These are phyloP conservation scores for Phytophthora fragariaefolia DNA, from an alignment of 352 stramenopile genomes.

Conservation along the genomic window DNA sequence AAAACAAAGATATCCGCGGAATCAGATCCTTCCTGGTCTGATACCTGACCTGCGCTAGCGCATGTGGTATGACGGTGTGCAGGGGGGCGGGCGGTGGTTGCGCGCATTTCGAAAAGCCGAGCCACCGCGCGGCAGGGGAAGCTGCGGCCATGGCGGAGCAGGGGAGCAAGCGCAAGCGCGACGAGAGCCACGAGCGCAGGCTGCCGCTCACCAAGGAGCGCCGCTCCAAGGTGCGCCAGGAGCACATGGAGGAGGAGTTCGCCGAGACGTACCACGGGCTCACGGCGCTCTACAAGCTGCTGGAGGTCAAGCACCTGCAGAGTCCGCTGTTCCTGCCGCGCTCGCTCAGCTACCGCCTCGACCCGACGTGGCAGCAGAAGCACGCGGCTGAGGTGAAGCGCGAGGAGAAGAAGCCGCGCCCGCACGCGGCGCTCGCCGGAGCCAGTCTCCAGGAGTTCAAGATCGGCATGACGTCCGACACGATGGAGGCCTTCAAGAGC, in stretches of 20 bases:
- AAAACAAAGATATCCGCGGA: slow-evolving; percentile 6
- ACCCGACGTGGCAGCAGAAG: slow-evolving; percentile 36
- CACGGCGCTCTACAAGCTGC: slow-evolving; percentile 85
- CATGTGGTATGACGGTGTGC: slow-evolving; percentile 10
- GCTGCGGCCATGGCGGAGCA: slow-evolving; percentile 30
- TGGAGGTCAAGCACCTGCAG: slow-evolving; percentile 77
- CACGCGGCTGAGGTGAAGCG: slow-evolving; percentile 18
- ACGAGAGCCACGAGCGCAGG: slow-evolving; percentile 55
- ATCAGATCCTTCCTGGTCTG: slow-evolving; percentile 17
- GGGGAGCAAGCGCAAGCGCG: slow-evolving; percentile 65
- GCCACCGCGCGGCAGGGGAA: background rate
- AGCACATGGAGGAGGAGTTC: slow-evolving; percentile 86
- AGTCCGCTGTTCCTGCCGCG: slow-evolving; percentile 79
- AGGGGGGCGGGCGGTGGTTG: slow-evolving; percentile 29
- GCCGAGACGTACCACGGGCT: slow-evolving; percentile 75
- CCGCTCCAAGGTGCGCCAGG: slow-evolving; percentile 60
- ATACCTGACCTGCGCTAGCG: background rate
- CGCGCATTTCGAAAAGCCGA: slow-evolving; percentile 23
- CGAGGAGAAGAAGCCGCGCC: slow-evolving; percentile 2
- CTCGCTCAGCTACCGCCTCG: slow-evolving; percentile 78
- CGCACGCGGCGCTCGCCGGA: slow-evolving; percentile 20
- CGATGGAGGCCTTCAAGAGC: slow-evolving; percentile 64
- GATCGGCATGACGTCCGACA: slow-evolving; percentile 72
- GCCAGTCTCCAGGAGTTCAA: slow-evolving; percentile 64
- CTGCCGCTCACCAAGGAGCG: slow-evolving; percentile 40